phyloP scores from a whole-genome alignment of 495 filamentous ascomycete species.

The Aspergillus homomorphus region DNA sequence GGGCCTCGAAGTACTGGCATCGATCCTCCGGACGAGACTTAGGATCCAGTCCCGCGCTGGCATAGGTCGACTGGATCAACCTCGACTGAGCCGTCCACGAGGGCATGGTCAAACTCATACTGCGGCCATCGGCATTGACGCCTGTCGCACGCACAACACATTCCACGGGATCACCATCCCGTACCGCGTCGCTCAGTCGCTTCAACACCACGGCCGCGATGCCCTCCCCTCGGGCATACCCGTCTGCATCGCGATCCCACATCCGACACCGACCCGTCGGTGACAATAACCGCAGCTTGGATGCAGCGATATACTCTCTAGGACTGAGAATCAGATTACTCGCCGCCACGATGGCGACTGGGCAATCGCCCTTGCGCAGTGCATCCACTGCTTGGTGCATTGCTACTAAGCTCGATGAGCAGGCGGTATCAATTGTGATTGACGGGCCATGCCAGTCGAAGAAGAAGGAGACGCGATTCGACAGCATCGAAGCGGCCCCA shows the following conservation, averaged over 20 bases:
- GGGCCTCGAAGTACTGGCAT: conserved; percentile 3
- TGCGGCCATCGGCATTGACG: conserved; percentile 19
- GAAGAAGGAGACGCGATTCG: conserved; percentile 3
- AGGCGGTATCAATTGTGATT: conserved; percentile 36
- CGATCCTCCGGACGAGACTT: neutral
- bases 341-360: conserved; percentile 31
- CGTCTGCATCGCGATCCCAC: conserved; percentile 55
- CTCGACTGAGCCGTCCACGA: neutral
- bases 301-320: conserved; percentile 22
- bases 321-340: conserved; percentile 35
- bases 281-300: conserved; percentile 49
- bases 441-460: conserved; percentile 6
- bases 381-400: conserved; percentile 30
- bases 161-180: conserved; percentile 24
- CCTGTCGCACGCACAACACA: conserved; percentile 31
- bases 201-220: conserved; percentile 33
- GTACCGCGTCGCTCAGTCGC: conserved; percentile 26
- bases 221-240: conserved; percentile 61
- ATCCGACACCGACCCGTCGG: conserved; percentile 23
- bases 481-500: neutral
- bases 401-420: conserved; percentile 31
- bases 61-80: conserved; percentile 3
- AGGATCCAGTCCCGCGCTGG: neutral
- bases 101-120: neutral
- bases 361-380: conserved; percentile 26